phyloP scores from a whole-genome alignment of 1,139 yeast species.

The Taphrina pruni region DNA sequence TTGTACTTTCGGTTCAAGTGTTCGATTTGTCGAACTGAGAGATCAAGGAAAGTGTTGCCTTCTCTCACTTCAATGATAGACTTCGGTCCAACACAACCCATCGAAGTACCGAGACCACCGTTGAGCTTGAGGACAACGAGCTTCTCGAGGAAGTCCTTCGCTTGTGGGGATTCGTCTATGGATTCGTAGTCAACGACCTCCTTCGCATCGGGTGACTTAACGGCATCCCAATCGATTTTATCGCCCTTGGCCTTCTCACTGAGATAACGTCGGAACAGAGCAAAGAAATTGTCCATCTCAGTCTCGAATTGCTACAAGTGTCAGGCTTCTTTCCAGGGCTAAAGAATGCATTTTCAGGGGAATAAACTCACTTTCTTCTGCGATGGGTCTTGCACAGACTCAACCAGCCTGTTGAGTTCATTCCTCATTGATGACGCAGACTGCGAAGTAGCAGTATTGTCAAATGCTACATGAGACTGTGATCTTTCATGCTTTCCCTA shows the following conservation, averaged over 20 bases:
- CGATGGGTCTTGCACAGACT: conserved; percentile 67
- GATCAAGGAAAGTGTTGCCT: conserved; percentile 94
- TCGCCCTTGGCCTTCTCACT: conserved; percentile 82
- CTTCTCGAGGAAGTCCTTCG: conserved; percentile 67
- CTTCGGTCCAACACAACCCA: conserved; percentile 99
- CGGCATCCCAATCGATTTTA: conserved; percentile 81
- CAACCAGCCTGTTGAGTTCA: conserved; percentile 86
- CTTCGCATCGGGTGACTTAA: conserved; percentile 82
- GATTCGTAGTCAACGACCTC: conserved; percentile 82
- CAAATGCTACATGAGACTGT: conserved; percentile 66
- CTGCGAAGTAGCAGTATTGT: conserved; percentile 90
- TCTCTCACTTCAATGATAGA: conserved; percentile 98
- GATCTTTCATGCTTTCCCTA: conserved; percentile 40
- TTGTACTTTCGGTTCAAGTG: conserved; percentile 88
- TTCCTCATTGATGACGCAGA: conserved; percentile 99
- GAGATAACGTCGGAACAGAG: conserved; percentile 89
- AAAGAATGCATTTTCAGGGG: background rate
- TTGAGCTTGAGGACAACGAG: conserved; percentile 93
- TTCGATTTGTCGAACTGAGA: conserved; percentile 95
- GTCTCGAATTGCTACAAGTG: conserved; percentile 65
- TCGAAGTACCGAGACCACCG: conserved; percentile 98
- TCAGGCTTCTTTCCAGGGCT: background rate
- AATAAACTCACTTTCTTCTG: conserved; percentile 53
- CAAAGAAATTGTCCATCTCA: conserved; percentile 94
- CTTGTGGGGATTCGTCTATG: conserved; percentile 51